Conservation (phyloP, 208 protist species). For the Trypanosoma caninum region DNA sequence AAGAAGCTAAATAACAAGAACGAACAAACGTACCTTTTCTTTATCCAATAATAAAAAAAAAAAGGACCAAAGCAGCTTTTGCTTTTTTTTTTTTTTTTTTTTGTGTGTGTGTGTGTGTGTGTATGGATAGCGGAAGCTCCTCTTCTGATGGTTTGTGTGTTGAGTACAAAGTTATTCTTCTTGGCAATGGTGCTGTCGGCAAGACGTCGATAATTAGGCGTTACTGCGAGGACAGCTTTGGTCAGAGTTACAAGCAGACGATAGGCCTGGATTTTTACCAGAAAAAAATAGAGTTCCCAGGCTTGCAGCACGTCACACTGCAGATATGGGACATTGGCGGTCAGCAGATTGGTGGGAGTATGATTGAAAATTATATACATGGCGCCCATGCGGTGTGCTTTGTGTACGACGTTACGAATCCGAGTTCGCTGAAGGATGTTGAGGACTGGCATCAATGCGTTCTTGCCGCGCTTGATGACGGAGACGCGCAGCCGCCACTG, state of each 20-base stretch:
- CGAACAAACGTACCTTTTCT: no score
- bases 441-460: constrained; percentile 90
- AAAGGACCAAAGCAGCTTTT: neutral
- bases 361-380: constrained; percentile 94
- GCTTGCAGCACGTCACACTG: constrained; percentile 59
- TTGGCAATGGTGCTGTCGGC: constrained; percentile 87
- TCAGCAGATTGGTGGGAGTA: constrained; percentile 92
- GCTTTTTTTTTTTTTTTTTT: constrained; percentile 3
- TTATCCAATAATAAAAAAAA: neutral
- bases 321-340: constrained; percentile 96
- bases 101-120: neutral
- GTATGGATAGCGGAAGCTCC: constrained; percentile 78
- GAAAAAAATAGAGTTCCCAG: constrained; percentile 82
- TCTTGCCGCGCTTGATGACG: constrained; percentile 14
- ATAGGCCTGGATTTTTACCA: constrained; percentile 96
- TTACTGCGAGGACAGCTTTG: constrained; percentile 87
- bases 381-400: constrained; percentile 89
- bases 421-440: constrained; percentile 89
- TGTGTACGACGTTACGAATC: constrained; percentile 93
- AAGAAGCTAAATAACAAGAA: neutral
- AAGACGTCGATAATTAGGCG: constrained; percentile 92
- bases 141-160: constrained; percentile 29
- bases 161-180: constrained; percentile 71
- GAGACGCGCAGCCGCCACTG: constrained; percentile 30
- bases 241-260: constrained; percentile 92